Evolutionary conservation across 2,329 filamentous ascomycete species (phyloP), one percentile per base, ranked within the genome.

Genomic region (Clarireedia hainanense): DNA sequence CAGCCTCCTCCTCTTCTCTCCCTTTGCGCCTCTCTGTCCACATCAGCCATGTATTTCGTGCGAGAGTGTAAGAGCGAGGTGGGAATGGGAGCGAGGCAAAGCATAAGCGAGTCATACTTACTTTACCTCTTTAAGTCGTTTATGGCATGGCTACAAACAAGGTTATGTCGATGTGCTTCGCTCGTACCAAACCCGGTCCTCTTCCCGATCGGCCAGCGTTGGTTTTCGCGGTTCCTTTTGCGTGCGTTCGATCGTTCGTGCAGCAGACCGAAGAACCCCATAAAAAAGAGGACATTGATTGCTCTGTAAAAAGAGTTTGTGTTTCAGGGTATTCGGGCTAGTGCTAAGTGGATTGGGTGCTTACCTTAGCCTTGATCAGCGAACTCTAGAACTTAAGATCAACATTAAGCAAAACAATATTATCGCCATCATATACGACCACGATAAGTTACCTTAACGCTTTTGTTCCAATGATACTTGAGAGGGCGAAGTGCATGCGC

Each of bases 361-460:
- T 17, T 20, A 43, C 20, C 40, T n/a, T 20, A 10, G n/a, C 40
- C 37, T 40, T 43, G 40, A 34, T 34, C 30, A 34, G 30, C 30
- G 17, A 14, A 37, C 27, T 47, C 50, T 52, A 47, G 50, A 52
- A 52, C 42, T 47, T 47, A 34, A 47, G 50, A 52, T 52, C 50
- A 52, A 52, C 40, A 43, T 52, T 37, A 37, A 24, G 40, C 12
- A 52, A 47, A 52, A 17, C 17, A 9, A n/a, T 30, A 23, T 37
- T 47, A 27, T 40, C 17, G 14, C 39, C 39, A 34, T 34, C 30
- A 34, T 34, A 34, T 34, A 9, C 30, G 30, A 34, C 30, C 10
- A 12, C 30, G 30, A 34, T 34, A 20, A 20, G 20, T 20, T 20
- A 20, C 20, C 20, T 20, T 20, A 34, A 34, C 30, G 30, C 30